A percentile compares a stretch with the other conserved stretches of the same genome.
phyloP scores from a whole-genome alignment of 148 eudicot genomes.

The Camellia granthamiana region DNA sequence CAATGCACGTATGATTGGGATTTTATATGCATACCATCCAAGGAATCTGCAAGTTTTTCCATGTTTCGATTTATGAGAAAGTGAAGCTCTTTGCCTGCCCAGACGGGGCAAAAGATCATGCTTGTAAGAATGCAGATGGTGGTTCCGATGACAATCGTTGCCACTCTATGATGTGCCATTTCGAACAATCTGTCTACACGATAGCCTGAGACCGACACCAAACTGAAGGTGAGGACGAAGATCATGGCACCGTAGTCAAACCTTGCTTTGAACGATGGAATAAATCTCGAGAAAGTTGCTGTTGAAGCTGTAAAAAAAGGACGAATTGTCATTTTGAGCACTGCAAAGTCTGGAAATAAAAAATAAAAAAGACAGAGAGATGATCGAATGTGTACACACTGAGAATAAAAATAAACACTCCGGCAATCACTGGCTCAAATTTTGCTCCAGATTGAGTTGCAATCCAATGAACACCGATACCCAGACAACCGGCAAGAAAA shows the following conservation, averaged over 20 bases:
- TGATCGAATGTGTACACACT: constrained; percentile 34
- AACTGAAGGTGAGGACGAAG: constrained; percentile 87
- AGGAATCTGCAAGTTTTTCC: constrained; percentile 66
- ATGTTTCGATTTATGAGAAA: constrained; percentile 48
- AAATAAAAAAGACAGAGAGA: neutral
- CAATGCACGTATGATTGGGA: neutral
- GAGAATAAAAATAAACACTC: constrained; percentile 52
- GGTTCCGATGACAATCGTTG: constrained; percentile 75
- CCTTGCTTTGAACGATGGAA: constrained; percentile 70
- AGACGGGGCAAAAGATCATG: constrained; percentile 68
- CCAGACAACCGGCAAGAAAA: constrained; percentile 64
- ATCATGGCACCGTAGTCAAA: constrained; percentile 91
- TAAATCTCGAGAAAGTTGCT: constrained; percentile 77
- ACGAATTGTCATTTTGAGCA: neutral
- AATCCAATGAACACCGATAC: constrained; percentile 72
- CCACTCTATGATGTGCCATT: constrained; percentile 59
- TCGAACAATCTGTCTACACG: constrained; percentile 68
- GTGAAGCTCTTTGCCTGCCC: constrained; percentile 88
- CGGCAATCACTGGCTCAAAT: constrained; percentile 63
- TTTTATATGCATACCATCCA: constrained; percentile 53
- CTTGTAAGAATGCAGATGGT: constrained; percentile 63
- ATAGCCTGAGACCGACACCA: constrained; percentile 79
- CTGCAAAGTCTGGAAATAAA: neutral
- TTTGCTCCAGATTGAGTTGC: constrained; percentile 57
- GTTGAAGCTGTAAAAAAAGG: constrained; percentile 53